These are phyloP conservation scores for Phytophthora pini DNA, from an alignment of 352 stramenopile species.

Conservation along the genomic window DNA sequence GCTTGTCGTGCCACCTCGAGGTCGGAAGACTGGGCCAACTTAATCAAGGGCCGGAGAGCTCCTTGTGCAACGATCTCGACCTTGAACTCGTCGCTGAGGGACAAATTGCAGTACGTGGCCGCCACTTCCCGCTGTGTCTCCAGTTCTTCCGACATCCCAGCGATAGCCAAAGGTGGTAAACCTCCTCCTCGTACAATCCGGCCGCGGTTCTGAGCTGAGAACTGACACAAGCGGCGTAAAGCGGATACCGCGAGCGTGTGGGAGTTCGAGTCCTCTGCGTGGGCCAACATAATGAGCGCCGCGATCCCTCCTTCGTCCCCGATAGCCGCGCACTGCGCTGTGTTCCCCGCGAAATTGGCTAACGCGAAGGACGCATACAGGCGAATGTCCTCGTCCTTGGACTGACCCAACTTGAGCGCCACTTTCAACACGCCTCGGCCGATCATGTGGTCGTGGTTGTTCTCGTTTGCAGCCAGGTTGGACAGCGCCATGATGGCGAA, in stretches of 20 bases:
- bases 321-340: conserved; percentile 87
- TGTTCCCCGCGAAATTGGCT: conserved; percentile 93
- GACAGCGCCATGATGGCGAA: conserved; percentile 95
- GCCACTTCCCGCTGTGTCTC: conserved; percentile 96
- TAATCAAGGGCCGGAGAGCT: conserved; percentile 82
- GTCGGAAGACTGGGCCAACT: conserved; percentile 90
- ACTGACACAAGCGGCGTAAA: conserved; percentile 92
- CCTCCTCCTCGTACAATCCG: conserved; percentile 88
- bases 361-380: conserved; percentile 93
- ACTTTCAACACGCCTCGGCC: conserved; percentile 85
- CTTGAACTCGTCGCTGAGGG: conserved; percentile 93
- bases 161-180: conserved; percentile 85
- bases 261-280: conserved; percentile 87
- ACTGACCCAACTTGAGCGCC: conserved; percentile 80
- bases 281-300: conserved; percentile 90
- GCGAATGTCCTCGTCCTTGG: conserved; percentile 80
- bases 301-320: conserved; percentile 91
- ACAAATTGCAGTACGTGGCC: conserved; percentile 94
- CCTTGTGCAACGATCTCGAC: conserved; percentile 87
- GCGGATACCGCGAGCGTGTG: conserved; percentile 94
- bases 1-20: conserved; percentile 92
- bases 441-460: conserved; percentile 94
- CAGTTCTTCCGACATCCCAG: conserved; percentile 88
- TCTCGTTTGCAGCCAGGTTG: conserved; percentile 95
- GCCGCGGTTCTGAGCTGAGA: conserved; percentile 87